Base-by-base conservation (phyloP, 257 asterid species). In the Solanum tarijense region DNA sequence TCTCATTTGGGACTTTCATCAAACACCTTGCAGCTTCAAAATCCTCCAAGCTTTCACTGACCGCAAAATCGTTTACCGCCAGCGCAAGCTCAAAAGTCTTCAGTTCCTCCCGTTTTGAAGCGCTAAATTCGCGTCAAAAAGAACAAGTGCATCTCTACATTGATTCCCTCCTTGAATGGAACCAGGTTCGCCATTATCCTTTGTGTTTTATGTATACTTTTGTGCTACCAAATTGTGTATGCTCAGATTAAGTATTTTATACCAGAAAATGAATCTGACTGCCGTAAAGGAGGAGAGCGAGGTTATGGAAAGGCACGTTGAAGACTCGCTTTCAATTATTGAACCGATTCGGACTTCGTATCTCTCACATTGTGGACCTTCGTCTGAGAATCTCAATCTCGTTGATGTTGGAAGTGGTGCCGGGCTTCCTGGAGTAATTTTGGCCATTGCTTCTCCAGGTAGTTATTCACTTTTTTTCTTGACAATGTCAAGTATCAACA, bases 361-460 rank as follows among this genome's bases (percentile, higher is more conserved):
- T 88, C 48, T 92, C 68, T 90, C 91, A 23, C 90, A 87, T 58
- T 93, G 98, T 88, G 96, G 94, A 85, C 71, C 36, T 87, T 93
- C 96, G 29, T 93, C 90, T 14, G 95, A 97, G 52, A 88, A 91
- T 87, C 88, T 97, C 92, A 91, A 91, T 36, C 92, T 96, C 86
- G 92, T 97, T 66, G 99, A 97, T 91, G 98, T 97, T 75, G 99
- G 99, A 82, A 96, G 95, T 55, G 99, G 99, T 18, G 98, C 98
- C 4, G 98, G 99, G 86, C 98, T 97, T 87, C 98, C 99, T 48
- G 98, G 99, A 83, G 16, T 97, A 46, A 89, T 97, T 88, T 93
- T 97, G 83, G 98, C 99, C 41, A 94, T 95, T 88, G 98, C 98
- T 8, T 93, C 93, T 87, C 99, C 98, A 5, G 93, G 99, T 97